Base-by-base conservation (phyloP, 75 land plant genomes). In the Pinus tabuliformis region DNA sequence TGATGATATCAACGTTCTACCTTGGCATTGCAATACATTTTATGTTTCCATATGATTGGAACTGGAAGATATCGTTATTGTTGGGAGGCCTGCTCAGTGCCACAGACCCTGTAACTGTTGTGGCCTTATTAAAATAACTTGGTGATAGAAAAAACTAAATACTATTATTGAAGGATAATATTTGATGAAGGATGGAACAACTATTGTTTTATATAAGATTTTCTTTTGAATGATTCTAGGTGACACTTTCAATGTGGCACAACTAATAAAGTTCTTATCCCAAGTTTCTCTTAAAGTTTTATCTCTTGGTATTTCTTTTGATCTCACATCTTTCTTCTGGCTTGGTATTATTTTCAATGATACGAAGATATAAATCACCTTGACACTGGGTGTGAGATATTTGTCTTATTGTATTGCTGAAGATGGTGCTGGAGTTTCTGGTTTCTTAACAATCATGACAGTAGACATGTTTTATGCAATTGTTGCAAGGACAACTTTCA, bases 161-260 rank as follows among this genome's bases (percentile, higher is more conserved):
- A 97, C 99, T 22, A 89, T 97, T 76, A 90, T 97, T 78, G 99
- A 97, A 80, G 99, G 99, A 78, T 97, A 97, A 78, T 92, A 95
- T 15, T 80, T 97, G 75, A 94, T 97, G 97, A 97, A 97, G 86
- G 97, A 94, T 85, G 99, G 99, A 97, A 90, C 97, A 56, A 97
- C 99, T 12, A 97, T 97, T 76, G 97, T 97, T 56, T 88, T 97
- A 0, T 97, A 84, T 85, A 92, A 87, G 70, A 75, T 97, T 58
- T 97, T 97, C 65, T 83, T 78, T 66, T 63, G 87, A 72, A 91
- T 97, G 93, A 92, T 91, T 14, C 85, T 91, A 77, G 99, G 97
- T 1, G 12, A 81, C 70, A 86, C 76, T 62, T 94, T 94, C 75
- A 78, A 62, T 78, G 90, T 84, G 76, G 86, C 73, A 11, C 75